Base-by-base conservation (phyloP, 768 basidiomycete genomes). In the Suillus plorans region DNA sequence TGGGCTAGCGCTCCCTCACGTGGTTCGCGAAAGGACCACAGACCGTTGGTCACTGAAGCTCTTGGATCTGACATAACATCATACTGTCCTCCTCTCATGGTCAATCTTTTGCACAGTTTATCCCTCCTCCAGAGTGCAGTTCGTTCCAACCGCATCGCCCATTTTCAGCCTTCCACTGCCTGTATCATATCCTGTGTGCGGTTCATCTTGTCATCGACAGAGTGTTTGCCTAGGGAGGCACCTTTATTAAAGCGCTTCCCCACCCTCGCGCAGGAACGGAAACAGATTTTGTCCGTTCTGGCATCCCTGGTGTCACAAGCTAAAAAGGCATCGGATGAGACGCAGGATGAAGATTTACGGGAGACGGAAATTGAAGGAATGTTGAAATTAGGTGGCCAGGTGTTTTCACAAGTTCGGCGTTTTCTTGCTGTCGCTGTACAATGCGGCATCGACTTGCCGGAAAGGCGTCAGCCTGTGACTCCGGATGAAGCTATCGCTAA, bases 161-260 rank as follows among this genome's bases (percentile, higher is more conserved):
- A 99, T 77, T 96, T 94, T 70, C 94, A 95, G 71, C 95, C 97
- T 7, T 91, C 95, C 3, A 94, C 96, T 0, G 96, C 95, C 16
- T 95, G 89, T 76, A 91, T 99, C 65, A 95, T 99, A 69, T 95
- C 94, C 14, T 94, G 92, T 62, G 94, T 99, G 56, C 90, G 96
- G 39, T 86, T 89, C 36, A 90, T 97, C 20, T 84, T 99, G 52
- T 86, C 89, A 36, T 85, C 90, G 13, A 89, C 94, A 18, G 91
- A 91, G 64, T 96, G 94, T 63, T 82, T 97, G 28, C 86, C 89
- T 47, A 89, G 93, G 53, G 94, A 97, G 67, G 90, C 94, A 1
- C 82, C 84, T 0, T 77, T 91, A 25, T 83, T 99, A 22, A 85
- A 83, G 67, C 81, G 79, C 55, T 88, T 87, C 69, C 85, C 90